These are phyloP conservation scores for Aspergillus bertholletiae DNA, from an alignment of 495 filamentous ascomycete species.

Conservation along the genomic window DNA sequence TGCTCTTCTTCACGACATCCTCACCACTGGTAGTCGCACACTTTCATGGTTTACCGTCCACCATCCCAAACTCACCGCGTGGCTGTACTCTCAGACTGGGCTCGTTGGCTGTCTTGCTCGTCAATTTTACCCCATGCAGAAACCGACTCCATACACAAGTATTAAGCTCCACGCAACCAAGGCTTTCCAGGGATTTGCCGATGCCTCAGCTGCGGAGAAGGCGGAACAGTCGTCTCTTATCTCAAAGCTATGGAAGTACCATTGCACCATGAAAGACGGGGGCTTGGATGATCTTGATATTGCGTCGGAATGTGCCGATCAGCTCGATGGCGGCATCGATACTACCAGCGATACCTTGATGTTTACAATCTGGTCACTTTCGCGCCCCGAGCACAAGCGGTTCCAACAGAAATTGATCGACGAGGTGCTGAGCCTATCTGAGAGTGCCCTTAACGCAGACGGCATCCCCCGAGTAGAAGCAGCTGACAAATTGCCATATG, in stretches of 20 bases:
- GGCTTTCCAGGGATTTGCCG: conserved; percentile 11
- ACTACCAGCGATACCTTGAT: conserved; percentile 32
- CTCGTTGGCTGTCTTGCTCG: conserved; percentile 21
- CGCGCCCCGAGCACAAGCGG: conserved; percentile 16
- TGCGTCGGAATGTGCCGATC: conserved; percentile 28
- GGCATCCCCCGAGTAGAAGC: conserved; percentile 43
- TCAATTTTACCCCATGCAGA: conserved; percentile 24
- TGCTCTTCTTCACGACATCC: conserved; percentile 28
- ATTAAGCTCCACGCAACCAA: conserved; percentile 28
- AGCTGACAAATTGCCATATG: conserved; percentile 57
- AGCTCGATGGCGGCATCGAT: conserved; percentile 28
- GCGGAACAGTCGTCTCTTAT: neutral
- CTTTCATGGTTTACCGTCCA: conserved; percentile 34
- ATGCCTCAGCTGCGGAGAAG: neutral
- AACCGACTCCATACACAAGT: conserved; percentile 32
- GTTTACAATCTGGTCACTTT: conserved; percentile 34
- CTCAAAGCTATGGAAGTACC: too few species aligned
- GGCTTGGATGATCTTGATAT: conserved; percentile 20
- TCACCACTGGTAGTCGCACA: conserved; percentile 25
- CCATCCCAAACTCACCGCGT: conserved; percentile 27
- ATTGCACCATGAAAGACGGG: neutral
- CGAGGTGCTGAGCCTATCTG: conserved; percentile 17
- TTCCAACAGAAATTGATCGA: conserved; percentile 23
- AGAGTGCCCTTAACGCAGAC: neutral
- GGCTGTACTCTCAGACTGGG: conserved; percentile 29